Evolutionary conservation across 257 asterid species (phyloP).

Genomic region (Solanum phureja): DNA sequence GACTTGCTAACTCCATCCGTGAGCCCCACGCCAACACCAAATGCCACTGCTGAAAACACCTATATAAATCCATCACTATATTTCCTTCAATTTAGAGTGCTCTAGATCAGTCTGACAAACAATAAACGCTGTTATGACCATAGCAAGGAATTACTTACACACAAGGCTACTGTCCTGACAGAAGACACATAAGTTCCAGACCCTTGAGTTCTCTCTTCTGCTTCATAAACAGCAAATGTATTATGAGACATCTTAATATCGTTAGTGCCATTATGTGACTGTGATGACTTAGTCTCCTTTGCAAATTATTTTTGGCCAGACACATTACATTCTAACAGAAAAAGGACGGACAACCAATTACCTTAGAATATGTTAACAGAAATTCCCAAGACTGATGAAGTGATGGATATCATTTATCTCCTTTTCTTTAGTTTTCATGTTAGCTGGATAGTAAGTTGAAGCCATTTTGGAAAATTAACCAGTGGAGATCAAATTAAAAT

Average conservation of each 20-base stretch:
- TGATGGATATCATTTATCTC: background rate
- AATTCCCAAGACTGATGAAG: background rate
- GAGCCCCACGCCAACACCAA: conserved; percentile 87
- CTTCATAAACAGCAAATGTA: conserved; percentile 19
- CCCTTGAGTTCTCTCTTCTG: conserved; percentile 23
- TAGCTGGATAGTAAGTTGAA: background rate
- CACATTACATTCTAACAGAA: background rate
- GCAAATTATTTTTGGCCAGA: conserved; percentile 8
- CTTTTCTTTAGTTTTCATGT: background rate
- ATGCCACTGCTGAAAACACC: conserved; percentile 84
- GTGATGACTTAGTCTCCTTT: conserved; percentile 32
- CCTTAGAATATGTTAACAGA: background rate
- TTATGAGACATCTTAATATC: conserved; percentile 16
- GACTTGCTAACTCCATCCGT: conserved; percentile 72
- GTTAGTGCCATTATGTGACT: conserved; percentile 20
- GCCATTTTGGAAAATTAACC: background rate
- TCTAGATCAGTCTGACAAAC: conserved; percentile 6
- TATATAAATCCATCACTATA: conserved; percentile 43
- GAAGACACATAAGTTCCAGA: conserved; percentile 48
- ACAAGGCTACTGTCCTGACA: conserved; percentile 68
- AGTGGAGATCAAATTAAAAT: background rate
- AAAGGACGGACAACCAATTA: background rate
- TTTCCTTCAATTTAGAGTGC: conserved; percentile 36
- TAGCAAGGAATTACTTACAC: conserved; percentile 43
- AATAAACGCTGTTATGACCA: background rate